These are phyloP conservation scores for Xylaria cubensis DNA, from an alignment of 495 filamentous ascomycete species.

Conservation along the genomic window DNA sequence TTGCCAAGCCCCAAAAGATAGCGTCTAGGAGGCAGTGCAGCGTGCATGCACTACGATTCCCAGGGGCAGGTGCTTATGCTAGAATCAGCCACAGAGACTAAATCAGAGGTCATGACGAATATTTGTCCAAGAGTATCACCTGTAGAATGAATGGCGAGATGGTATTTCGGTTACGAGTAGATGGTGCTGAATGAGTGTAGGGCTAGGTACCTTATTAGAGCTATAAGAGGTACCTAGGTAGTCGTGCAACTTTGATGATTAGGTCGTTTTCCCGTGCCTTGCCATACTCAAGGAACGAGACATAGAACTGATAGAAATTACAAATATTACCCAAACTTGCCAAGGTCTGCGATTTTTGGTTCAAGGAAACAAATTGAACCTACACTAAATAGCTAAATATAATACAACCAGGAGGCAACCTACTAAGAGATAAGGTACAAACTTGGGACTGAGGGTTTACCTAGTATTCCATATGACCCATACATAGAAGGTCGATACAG, in stretches of 20 bases:
- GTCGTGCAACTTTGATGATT: too few species aligned
- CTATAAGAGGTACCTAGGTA: too few species aligned
- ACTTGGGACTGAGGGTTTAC: background rate
- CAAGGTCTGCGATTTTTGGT: too few species aligned
- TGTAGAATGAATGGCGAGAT: background rate
- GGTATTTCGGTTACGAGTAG: background rate
- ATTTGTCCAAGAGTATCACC: background rate
- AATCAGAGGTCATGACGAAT: conserved; percentile 2
- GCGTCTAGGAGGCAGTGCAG: background rate
- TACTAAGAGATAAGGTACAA: too few species aligned
- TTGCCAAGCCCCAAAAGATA: background rate
- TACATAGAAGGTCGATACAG: background rate
- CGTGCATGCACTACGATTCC: background rate
- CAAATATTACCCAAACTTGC: too few species aligned
- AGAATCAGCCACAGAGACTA: background rate
- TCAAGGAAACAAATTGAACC: too few species aligned
- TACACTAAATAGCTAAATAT: too few species aligned
- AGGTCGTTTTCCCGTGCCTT: too few species aligned
- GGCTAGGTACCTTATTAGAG: too few species aligned
- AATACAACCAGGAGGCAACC: too few species aligned
- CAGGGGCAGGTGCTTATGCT: background rate
- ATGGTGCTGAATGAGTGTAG: background rate
- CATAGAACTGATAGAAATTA: too few species aligned
- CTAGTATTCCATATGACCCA: background rate
- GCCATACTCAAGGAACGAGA: too few species aligned